These are phyloP conservation scores for Cardamine chenopodiifolia DNA, from an alignment of 345 rosid genomes.

Conservation along the genomic window DNA sequence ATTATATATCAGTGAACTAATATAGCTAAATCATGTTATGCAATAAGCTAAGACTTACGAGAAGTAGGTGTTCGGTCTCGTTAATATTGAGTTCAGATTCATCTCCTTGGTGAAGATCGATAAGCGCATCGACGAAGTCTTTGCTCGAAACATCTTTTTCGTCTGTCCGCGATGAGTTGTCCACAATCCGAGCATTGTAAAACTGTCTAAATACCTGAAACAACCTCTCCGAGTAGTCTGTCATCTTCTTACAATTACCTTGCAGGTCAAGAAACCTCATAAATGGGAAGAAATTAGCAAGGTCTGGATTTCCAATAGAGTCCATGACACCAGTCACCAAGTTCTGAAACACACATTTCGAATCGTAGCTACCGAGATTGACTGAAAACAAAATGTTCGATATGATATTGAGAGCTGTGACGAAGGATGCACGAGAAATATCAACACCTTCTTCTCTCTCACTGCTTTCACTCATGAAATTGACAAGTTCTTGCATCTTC, in stretches of 20 bases:
- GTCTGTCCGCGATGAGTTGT: not conserved
- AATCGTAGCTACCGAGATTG: slow-evolving; percentile 28
- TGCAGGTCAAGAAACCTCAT: slow-evolving; percentile 37
- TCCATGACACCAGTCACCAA: slow-evolving; percentile 23
- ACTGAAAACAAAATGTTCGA: slow-evolving; percentile 36
- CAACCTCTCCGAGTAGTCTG: slow-evolving; percentile 6
- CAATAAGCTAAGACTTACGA: slow-evolving; percentile 39
- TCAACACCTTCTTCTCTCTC: slow-evolving; percentile 39
- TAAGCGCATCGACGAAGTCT: slow-evolving; percentile 29
- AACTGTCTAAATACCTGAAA: slow-evolving; percentile 29
- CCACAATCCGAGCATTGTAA: slow-evolving; percentile 24
- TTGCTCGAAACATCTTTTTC: not conserved
- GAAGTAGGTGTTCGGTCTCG: slow-evolving; percentile 30
- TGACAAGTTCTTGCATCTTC: slow-evolving; percentile 35
- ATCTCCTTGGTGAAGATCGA: slow-evolving; percentile 29
- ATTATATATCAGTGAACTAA: not conserved
- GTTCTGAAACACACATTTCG: slow-evolving; percentile 24
- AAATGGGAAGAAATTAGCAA: slow-evolving; percentile 35
- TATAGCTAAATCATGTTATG: not conserved
- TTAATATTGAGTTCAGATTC: not conserved
- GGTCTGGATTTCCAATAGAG: slow-evolving; percentile 19
- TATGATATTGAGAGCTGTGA: slow-evolving; percentile 36
- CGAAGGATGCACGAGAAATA: slow-evolving; percentile 35
- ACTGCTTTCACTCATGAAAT: slow-evolving; percentile 20
- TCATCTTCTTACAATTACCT: slow-evolving; percentile 34